Percentiles rank a stretch among this genome's conserved stretches.
phyloP scores from a whole-genome alignment of 805 yeast genomes.

The Yamadazyma olivae region DNA sequence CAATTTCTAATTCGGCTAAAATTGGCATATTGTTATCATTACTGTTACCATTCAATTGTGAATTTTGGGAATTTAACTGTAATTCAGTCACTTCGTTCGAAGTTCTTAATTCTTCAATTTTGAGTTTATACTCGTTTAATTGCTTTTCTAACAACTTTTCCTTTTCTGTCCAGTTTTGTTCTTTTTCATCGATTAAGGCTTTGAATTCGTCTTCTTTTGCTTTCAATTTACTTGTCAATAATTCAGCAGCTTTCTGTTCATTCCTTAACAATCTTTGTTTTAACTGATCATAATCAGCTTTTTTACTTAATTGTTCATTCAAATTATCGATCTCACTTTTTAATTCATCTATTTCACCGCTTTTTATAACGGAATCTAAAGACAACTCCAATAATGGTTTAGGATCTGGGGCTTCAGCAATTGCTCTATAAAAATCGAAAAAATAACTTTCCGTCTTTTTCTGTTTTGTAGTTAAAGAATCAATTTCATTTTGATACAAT shows the following conservation, averaged over 20 bases:
- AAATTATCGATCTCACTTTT: slow-evolving; percentile 48
- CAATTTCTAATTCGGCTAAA: slow-evolving; percentile 56
- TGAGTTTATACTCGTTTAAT: slow-evolving; percentile 48
- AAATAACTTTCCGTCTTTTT: slow-evolving; percentile 72
- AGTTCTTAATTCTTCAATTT: slow-evolving; percentile 63
- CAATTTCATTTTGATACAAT: slow-evolving; percentile 86
- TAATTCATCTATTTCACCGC: slow-evolving; percentile 50
- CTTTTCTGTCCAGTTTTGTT: slow-evolving; percentile 61
- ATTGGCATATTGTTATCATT: slow-evolving; percentile 23
- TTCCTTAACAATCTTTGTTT: slow-evolving; percentile 57
- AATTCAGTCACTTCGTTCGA: slow-evolving; percentile 62
- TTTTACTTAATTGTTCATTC: slow-evolving; percentile 57
- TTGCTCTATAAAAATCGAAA: slow-evolving; percentile 66
- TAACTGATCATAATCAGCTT: slow-evolving; percentile 77
- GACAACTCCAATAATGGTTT: slow-evolving; percentile 72
- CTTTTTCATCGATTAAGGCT: slow-evolving; percentile 69
- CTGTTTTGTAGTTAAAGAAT: slow-evolving; percentile 71
- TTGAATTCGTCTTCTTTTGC: slow-evolving; percentile 75
- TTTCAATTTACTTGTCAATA: slow-evolving; percentile 49
- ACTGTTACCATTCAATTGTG: slow-evolving; percentile 36
- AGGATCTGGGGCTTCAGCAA: slow-evolving; percentile 94
- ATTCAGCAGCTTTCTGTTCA: slow-evolving; percentile 60
- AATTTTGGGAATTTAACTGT: slow-evolving; percentile 48
- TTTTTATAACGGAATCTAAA: slow-evolving; percentile 56
- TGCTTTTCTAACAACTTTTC: slow-evolving; percentile 53